Evolutionary conservation across 164 flowering plant genomes (phyloP).

Genomic region (Magnolia kwangsiensis): DNA sequence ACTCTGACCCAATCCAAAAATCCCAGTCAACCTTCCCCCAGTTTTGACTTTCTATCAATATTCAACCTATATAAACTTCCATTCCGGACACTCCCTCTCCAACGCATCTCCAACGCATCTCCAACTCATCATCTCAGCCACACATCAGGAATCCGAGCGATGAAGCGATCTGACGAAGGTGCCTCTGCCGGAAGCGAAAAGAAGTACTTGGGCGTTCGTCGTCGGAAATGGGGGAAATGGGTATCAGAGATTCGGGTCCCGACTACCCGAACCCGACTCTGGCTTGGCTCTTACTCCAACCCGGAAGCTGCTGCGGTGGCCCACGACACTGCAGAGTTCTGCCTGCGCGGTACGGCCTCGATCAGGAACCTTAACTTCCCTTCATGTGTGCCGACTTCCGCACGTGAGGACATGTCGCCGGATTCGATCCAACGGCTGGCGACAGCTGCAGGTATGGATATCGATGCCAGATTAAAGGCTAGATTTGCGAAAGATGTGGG

Average conservation of each 20-base stretch:
- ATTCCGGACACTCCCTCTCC: not conserved
- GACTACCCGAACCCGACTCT: conserved; percentile 50
- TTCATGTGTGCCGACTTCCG: conserved; percentile 19
- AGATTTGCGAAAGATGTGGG: not conserved
- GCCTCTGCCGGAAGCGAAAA: not conserved
- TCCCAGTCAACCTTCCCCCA: not conserved
- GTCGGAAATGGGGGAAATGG: conserved; percentile 79
- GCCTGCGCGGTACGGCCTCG: conserved; percentile 32
- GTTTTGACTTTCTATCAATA: not conserved
- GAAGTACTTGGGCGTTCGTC: conserved; percentile 43
- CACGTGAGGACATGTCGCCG: conserved; percentile 43
- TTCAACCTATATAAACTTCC: not conserved
- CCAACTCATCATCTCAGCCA: not conserved
- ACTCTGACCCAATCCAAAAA: too few relatives aligned
- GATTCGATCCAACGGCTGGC: conserved; percentile 54
- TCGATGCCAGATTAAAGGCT: conserved; percentile 32
- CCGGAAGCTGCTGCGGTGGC: conserved; percentile 72
- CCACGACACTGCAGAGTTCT: conserved; percentile 57
- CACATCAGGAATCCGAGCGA: too few relatives aligned
- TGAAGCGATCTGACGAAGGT: not conserved
- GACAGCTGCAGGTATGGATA: conserved; percentile 57
- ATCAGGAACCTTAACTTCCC: conserved; percentile 48
- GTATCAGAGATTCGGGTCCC: conserved; percentile 74
- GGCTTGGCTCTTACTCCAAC: conserved; percentile 65
- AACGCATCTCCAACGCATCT: not conserved